Evolutionary conservation across 371 early-diverging fungal genomes (phyloP).

Genomic region (Mucor sp.): DNA sequence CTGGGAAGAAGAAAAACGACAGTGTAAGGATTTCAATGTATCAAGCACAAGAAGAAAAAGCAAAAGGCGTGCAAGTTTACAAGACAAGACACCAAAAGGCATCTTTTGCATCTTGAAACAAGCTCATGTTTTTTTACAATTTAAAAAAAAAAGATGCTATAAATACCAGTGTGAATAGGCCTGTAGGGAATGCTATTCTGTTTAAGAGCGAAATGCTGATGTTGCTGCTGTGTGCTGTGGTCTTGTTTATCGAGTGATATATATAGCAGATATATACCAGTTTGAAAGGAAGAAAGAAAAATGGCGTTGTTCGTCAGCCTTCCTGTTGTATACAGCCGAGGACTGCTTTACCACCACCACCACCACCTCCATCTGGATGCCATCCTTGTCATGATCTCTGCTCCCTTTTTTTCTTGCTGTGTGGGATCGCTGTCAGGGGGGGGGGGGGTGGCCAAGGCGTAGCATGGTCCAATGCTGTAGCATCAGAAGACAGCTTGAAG

Average conservation of each 20-base stretch:
- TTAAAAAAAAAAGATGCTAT: background rate
- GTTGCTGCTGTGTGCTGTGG: background rate
- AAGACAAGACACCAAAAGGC: background rate
- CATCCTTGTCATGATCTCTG: too few relatives aligned
- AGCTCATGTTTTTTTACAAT: background rate
- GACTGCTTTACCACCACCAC: background rate
- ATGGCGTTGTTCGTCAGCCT: background rate
- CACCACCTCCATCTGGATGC: too few relatives aligned
- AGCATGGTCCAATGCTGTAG: too few relatives aligned
- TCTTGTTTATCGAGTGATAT: background rate
- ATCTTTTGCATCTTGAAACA: background rate
- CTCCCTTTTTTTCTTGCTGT: too few relatives aligned
- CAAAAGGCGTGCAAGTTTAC: background rate
- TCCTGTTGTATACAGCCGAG: background rate
- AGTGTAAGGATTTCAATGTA: conserved; percentile 6
- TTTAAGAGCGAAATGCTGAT: background rate
- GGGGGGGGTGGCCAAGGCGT: too few relatives aligned
- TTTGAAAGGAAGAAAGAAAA: background rate
- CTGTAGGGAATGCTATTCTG: background rate
- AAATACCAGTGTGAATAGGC: conserved; percentile 2
- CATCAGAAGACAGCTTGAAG: too few relatives aligned
- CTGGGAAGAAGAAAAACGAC: background rate
- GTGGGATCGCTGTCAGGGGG: too few relatives aligned
- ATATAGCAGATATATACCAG: background rate
- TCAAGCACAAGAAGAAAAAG: background rate